A percentile compares a stretch with the other conserved stretches of the same genome.
Evolutionary conservation across 257 asterid genomes (phyloP).

Genomic region (Petunia secreta): DNA sequence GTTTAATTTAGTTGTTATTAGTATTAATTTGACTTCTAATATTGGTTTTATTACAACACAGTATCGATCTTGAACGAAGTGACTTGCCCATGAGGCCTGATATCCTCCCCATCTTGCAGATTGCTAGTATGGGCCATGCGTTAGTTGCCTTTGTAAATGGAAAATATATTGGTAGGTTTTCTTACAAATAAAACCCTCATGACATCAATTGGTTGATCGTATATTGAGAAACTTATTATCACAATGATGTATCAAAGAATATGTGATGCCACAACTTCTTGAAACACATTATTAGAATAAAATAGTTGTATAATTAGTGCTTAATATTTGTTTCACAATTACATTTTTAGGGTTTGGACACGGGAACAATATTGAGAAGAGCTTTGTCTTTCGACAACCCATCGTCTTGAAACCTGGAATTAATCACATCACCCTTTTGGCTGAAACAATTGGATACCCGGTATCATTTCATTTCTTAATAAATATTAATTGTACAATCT

Average conservation of each 20-base stretch:
- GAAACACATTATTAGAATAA: too few species aligned
- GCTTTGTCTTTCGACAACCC: conserved; percentile 61
- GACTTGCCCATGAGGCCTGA: conserved; percentile 87
- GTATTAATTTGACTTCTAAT: neutral
- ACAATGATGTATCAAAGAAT: too few species aligned
- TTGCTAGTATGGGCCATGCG: conserved; percentile 91
- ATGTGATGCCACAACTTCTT: too few species aligned
- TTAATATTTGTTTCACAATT: neutral
- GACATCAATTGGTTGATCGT: neutral
- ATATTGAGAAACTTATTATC: neutral
- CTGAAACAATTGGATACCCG: conserved; percentile 79
- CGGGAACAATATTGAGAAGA: conserved; percentile 85
- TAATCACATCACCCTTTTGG: conserved; percentile 69
- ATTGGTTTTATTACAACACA: conserved; percentile 22
- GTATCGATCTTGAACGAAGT: conserved; percentile 50
- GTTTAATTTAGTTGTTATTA: neutral
- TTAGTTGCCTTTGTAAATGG: conserved; percentile 76
- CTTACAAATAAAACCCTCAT: neutral
- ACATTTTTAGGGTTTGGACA: conserved; percentile 64
- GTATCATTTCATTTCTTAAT: conserved; percentile 37
- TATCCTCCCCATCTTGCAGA: conserved; percentile 63
- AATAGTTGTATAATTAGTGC: neutral
- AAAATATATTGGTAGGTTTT: conserved; percentile 60
- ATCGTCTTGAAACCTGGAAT: conserved; percentile 52
- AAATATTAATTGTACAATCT: neutral